Conservation (phyloP, 2,329 filamentous ascomycete genomes). For the Sporothrix euskadiensis region DNA sequence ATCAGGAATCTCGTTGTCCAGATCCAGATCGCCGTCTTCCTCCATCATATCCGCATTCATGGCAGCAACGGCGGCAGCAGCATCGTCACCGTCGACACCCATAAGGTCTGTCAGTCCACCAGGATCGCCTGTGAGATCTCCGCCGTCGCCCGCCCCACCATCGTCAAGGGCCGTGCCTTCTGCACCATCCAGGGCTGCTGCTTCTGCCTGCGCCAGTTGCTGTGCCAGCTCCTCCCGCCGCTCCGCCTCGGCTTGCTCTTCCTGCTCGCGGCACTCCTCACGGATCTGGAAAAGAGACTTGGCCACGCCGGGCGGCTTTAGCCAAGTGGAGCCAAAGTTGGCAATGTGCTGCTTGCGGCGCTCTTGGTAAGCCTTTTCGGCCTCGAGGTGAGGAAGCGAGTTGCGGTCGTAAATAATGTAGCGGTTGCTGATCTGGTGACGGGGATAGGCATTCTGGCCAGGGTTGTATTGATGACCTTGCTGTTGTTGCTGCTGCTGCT, state of each 20-base stretch:
- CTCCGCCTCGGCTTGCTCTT: conserved; percentile 77
- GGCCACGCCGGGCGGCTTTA: conserved; percentile 80
- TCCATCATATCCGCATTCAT: conserved; percentile 51
- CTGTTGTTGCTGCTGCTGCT: conserved; percentile 30
- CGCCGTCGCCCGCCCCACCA: not conserved
- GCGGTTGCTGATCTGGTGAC: conserved; percentile 36
- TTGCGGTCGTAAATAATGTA: conserved; percentile 52
- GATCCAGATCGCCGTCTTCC: conserved; percentile 59
- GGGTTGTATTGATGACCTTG: conserved; percentile 36
- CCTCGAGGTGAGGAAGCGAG: conserved; percentile 66
- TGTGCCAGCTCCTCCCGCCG: conserved; percentile 69
- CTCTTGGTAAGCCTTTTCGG: conserved; percentile 75
- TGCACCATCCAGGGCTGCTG: conserved; percentile 21
- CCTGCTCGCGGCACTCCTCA: conserved; percentile 84
- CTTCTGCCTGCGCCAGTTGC: conserved; percentile 68
- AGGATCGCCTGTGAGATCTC: conserved; percentile 69
- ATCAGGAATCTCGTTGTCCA: conserved; percentile 74
- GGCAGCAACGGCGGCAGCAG: conserved; percentile 42
- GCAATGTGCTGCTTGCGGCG: conserved; percentile 78
- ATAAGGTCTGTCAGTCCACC: conserved; percentile 57
- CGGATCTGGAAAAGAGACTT: conserved; percentile 90
- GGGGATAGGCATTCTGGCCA: conserved; percentile 33
- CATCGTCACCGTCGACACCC: conserved; percentile 44
- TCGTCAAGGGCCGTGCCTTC: not conserved
- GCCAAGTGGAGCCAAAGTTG: conserved; percentile 86